Evolutionary conservation across 139 green algal species (phyloP).

Genomic region (Coelastrella sp.): DNA sequence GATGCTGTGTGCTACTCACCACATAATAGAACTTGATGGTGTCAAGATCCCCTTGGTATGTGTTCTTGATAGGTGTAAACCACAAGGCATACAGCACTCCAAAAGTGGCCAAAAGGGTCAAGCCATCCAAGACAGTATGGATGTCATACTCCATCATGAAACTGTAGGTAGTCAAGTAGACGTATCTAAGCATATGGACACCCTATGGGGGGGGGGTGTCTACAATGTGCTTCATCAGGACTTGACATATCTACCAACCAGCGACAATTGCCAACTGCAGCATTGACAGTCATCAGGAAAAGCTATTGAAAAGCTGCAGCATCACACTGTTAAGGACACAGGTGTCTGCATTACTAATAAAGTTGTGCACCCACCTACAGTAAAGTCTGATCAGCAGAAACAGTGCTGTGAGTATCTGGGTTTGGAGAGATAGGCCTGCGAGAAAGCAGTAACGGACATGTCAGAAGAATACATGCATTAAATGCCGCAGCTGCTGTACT

Average conservation of each 20-base stretch:
- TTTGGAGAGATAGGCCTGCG: constrained; percentile 90
- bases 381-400: constrained; percentile 94
- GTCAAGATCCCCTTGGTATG: constrained; percentile 93
- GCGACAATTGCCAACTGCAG: too few species aligned
- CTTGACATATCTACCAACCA: too few species aligned
- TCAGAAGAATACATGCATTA: background rate
- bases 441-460: constrained; percentile 12
- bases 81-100: constrained; percentile 92
- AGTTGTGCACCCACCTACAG: constrained; percentile 87
- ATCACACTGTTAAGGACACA: too few species aligned
- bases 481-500: too few species aligned
- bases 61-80: constrained; percentile 69
- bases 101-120: constrained; percentile 89
- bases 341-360: too few species aligned
- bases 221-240: too few species aligned
- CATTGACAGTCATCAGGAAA: too few species aligned
- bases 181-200: background rate
- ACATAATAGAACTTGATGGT: constrained; percentile 82
- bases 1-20: too few species aligned
- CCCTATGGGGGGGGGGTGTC: too few species aligned
- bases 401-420: constrained; percentile 92
- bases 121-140: constrained; percentile 94
- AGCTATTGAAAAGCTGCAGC: too few species aligned
- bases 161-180: constrained; percentile 55
- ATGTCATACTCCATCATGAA: constrained; percentile 99